Evolutionary conservation across 768 basidiomycete species (phyloP).

Genomic region (Suillus subalutaceus): DNA sequence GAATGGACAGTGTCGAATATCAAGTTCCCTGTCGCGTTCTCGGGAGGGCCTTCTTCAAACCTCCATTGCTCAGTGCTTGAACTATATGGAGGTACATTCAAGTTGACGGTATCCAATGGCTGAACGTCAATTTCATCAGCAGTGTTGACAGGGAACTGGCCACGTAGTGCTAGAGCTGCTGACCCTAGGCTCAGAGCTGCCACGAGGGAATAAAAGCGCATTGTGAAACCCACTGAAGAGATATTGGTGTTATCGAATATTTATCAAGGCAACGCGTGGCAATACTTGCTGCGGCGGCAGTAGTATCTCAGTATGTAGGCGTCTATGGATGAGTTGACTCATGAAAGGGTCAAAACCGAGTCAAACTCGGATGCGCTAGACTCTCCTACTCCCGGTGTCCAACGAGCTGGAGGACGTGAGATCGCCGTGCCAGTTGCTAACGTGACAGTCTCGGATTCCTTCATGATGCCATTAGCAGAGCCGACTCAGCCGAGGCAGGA

Average conservation of each 20-base stretch:
- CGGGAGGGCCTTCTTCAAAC: conserved; percentile 22
- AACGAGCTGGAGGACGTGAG: too few species aligned
- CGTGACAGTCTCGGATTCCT: too few species aligned
- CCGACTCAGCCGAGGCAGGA: too few species aligned
- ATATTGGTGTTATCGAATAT: background rate
- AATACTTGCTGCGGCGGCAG: background rate
- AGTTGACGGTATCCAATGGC: background rate
- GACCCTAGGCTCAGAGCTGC: background rate
- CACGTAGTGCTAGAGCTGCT: background rate
- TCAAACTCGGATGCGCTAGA: too few species aligned
- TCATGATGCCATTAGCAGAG: too few species aligned
- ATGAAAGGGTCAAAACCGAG: too few species aligned
- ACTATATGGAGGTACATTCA: background rate
- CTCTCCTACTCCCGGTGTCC: too few species aligned
- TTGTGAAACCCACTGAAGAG: background rate
- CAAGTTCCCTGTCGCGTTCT: conserved; percentile 34
- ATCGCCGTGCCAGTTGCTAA: too few species aligned
- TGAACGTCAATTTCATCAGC: background rate
- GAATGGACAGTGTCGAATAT: conserved; percentile 39
- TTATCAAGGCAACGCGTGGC: background rate
- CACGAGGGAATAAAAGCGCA: background rate
- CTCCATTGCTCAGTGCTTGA: conserved; percentile 17
- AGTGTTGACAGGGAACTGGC: background rate
- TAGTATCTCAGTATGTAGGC: background rate
- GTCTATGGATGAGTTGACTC: background rate